Base-by-base conservation (phyloP, 768 basidiomycete species). In the Tulasnella sp. region DNA sequence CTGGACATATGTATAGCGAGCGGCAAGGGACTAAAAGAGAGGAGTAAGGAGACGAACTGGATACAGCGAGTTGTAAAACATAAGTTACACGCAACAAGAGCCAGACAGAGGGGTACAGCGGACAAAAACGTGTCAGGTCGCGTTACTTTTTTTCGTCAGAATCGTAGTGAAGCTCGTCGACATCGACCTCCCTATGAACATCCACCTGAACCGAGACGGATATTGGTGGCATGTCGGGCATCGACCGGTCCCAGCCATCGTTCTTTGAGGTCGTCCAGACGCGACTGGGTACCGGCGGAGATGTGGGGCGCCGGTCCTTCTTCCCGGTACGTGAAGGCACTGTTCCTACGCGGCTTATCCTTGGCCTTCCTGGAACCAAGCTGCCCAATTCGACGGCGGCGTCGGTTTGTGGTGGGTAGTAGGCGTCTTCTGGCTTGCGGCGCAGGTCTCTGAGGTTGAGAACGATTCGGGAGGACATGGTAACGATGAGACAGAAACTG, bases 391-490 rank as follows among this genome's bases (percentile, higher is more conserved):
- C 75, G 18, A 44, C 1, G 21, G 75, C 8, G 12, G 27, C 27
- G n/a, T 42, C 73, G 73, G 31, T 74, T 38, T 40, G 39, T n/a
- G 44, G 44, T 2, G 27, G 12, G 31, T 44, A 36, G 44, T 31
- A 10, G 3, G 18, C 44, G 44, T 75, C 75, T 46, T 62, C 56
- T 12, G 48, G 46, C n/a, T 2, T 38, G 71, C 68, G 31, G 38
- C 76, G 31, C 42, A 58, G 27, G 19, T 46, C 76, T 21, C 76
- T 58, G 38, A 77, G 76, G 58, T 77, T 77, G 5, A 77, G 56
- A 19, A 77, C 76, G 31, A 77, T 62, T 52, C 40, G 8, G 40
- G 76, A 77, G 42, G 58, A 46, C 58, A 77, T 77, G 27, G 58
- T 62, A 42, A 36, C 39, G n/a, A 77, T 71, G 8, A 77, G 18